These are phyloP conservation scores for Scutellaria galericulata DNA, from an alignment of 257 asterid genomes.

Conservation along the genomic window DNA sequence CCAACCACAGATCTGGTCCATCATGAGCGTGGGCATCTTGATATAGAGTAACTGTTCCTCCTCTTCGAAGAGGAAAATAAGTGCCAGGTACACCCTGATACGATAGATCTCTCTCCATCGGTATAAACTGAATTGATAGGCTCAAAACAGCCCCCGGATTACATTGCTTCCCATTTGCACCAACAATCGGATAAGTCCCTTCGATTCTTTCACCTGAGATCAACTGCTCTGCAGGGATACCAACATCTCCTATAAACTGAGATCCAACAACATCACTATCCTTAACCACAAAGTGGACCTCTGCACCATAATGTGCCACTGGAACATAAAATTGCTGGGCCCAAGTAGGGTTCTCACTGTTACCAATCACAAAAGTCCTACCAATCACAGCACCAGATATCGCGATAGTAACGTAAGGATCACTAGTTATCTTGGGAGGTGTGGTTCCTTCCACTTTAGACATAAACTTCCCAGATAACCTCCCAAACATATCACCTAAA, in stretches of 20 bases:
- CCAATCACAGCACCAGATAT: constrained; percentile 75
- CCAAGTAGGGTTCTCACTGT: constrained; percentile 78
- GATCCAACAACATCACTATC: constrained; percentile 87
- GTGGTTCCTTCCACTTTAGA: constrained; percentile 51
- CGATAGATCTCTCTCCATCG: constrained; percentile 60
- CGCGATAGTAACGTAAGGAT: constrained; percentile 77
- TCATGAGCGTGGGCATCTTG: constrained; percentile 83
- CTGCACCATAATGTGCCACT: constrained; percentile 77
- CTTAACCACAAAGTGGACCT: constrained; percentile 81
- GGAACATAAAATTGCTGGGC: constrained; percentile 83
- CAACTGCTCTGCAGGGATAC: constrained; percentile 69
- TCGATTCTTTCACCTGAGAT: constrained; percentile 56
- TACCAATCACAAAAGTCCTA: constrained; percentile 72
- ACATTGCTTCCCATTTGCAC: constrained; percentile 69
- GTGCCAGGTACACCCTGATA: constrained; percentile 82
- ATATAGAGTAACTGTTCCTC: constrained; percentile 70
- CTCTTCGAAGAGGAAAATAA: constrained; percentile 77
- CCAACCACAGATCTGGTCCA: constrained; percentile 66
- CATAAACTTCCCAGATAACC: constrained; percentile 47
- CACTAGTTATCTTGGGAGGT: constrained; percentile 66
- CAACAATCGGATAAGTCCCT: constrained; percentile 78
- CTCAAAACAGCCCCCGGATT: constrained; percentile 70
- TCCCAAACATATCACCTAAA: constrained; percentile 63
- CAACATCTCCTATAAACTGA: constrained; percentile 80
- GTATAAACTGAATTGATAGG: constrained; percentile 74